Percentiles rank a stretch among this genome's conserved stretches.
Conservation (phyloP, 768 basidiomycete species). For the Tylopilus sp. region DNA sequence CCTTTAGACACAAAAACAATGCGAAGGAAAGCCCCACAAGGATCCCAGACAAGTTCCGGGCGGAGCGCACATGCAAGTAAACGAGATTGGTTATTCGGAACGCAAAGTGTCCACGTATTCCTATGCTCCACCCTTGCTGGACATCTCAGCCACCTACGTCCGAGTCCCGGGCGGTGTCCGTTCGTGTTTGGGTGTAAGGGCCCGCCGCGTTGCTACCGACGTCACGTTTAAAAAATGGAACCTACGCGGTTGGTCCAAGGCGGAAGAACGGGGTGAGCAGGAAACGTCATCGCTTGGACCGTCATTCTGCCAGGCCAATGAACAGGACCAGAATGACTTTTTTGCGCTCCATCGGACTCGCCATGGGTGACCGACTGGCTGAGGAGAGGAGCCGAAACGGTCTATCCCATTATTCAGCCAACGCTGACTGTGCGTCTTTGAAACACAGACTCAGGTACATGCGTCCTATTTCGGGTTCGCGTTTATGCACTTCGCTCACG, state of each 20-base stretch:
- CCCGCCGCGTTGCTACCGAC: conserved; percentile 12
- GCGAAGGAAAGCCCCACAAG: not conserved
- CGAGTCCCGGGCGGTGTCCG: not conserved
- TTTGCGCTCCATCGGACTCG: not conserved
- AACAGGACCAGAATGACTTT: not conserved
- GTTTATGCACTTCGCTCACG: not conserved
- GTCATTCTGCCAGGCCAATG: not conserved
- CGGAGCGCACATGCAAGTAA: not conserved
- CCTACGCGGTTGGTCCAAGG: not conserved
- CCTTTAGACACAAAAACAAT: not conserved
- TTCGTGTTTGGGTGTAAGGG: not conserved
- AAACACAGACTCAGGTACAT: conserved; percentile 11
- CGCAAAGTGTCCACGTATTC: not conserved
- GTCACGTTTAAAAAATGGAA: not conserved
- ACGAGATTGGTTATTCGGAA: conserved; percentile 15
- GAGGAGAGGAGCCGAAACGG: not conserved
- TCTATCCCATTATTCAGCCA: not conserved
- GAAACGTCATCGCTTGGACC: not conserved
- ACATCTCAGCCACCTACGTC: not conserved
- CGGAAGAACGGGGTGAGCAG: conserved; percentile 4
- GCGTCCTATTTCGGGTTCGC: not conserved
- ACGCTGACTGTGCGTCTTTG: not conserved
- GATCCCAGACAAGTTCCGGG: not conserved
- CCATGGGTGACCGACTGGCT: not conserved
- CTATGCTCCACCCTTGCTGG: not conserved